Conservation (phyloP, 345 rosid genomes). For the Trapa bicornis region DNA sequence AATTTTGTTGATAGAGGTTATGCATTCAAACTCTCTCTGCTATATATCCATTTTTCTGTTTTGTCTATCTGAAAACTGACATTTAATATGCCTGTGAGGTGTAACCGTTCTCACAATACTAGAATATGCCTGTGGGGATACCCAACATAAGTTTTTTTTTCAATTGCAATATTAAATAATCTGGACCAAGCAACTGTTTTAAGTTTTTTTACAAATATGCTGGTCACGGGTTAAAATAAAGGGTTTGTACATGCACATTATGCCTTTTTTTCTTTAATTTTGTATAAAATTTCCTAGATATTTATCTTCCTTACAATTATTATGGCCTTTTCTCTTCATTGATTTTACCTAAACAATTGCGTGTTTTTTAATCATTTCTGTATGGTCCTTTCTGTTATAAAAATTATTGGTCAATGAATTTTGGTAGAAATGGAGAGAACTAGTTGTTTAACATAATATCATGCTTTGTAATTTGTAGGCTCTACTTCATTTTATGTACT, state of each 20-base stretch:
- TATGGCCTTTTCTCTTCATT: background rate
- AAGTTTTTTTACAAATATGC: no score
- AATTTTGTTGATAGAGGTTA: no score
- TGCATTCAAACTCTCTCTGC: no score
- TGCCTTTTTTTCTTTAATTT: no score
- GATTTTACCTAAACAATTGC: background rate
- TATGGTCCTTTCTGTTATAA: no score
- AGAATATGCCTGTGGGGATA: background rate
- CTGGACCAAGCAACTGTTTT: background rate
- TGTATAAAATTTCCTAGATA: background rate
- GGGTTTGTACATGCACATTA: no score
- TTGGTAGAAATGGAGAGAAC: background rate
- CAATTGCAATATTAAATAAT: background rate
- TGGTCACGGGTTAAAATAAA: no score
- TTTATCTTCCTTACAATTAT: background rate
- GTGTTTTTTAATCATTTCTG: background rate
- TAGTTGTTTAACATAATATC: background rate
- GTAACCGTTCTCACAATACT: no score
- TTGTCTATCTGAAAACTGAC: no score
- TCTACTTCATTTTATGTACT: slow-evolving; percentile 48
- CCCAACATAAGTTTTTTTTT: no score
- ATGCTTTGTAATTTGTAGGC: slow-evolving; percentile 28
- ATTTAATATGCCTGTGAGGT: background rate
- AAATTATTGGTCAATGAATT: background rate
- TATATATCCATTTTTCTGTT: no score